Evolutionary conservation across 108 stramenopile genomes (phyloP).

Genomic region (Hondaea fermentalgiana): DNA sequence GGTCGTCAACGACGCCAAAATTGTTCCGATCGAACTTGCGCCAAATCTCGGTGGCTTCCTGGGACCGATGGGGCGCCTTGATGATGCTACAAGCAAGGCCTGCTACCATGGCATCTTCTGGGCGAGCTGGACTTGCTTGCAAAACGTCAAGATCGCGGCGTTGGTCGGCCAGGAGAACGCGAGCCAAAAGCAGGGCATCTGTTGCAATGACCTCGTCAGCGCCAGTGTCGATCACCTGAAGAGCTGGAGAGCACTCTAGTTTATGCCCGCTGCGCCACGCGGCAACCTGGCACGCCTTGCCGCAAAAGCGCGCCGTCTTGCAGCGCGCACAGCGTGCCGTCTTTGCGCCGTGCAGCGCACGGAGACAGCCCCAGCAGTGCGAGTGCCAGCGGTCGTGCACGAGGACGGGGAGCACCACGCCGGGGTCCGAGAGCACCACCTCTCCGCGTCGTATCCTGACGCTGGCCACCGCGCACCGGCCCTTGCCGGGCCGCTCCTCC

Average conservation of each 20-base stretch:
- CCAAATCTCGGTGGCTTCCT: neutral
- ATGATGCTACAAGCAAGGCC: neutral
- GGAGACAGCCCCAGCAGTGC: neutral
- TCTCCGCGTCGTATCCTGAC: neutral
- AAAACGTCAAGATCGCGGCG: neutral
- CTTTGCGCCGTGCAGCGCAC: neutral
- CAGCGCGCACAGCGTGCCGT: neutral
- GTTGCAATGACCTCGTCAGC: neutral
- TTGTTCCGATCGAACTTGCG: slow-evolving; percentile 48
- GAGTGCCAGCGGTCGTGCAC: neutral
- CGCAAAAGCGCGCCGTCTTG: neutral
- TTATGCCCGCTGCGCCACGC: neutral
- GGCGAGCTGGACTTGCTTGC: neutral
- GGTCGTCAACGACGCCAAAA: slow-evolving; percentile 53
- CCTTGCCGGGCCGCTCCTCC: neutral
- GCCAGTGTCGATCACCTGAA: neutral
- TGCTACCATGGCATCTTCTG: neutral
- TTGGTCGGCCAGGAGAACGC: neutral
- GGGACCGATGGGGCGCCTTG: neutral
- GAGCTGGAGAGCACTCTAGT: neutral
- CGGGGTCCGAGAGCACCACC: neutral
- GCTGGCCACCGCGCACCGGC: neutral
- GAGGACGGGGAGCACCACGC: neutral
- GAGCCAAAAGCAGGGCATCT: neutral
- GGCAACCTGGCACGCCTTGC: neutral